These are phyloP conservation scores for Amoeboradix gromovi DNA, from an alignment of 371 early-diverging fungal genomes.

Conservation along the genomic window DNA sequence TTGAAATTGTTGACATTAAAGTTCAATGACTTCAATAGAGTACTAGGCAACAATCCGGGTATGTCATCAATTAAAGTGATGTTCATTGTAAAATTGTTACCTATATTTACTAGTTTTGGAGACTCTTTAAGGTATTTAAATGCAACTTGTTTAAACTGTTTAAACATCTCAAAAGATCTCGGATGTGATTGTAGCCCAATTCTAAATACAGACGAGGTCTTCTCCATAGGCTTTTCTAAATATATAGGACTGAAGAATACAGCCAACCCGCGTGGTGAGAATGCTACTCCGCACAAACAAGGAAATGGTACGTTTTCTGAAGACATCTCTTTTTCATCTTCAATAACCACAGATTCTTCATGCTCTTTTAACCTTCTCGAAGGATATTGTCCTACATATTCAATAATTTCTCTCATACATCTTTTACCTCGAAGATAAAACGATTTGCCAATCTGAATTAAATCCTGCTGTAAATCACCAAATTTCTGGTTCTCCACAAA, in stretches of 20 bases:
- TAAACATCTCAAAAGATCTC: background rate
- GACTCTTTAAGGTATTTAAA: background rate
- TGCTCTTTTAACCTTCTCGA: background rate
- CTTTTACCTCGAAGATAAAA: background rate
- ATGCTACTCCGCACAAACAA: background rate
- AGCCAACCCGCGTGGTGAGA: background rate
- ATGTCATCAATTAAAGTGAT: background rate
- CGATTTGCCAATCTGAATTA: background rate
- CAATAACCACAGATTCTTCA: background rate
- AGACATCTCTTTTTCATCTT: background rate
- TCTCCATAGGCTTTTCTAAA: background rate
- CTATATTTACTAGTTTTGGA: background rate
- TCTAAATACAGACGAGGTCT: background rate
- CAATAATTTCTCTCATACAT: background rate
- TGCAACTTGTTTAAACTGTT: background rate
- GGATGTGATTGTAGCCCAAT: background rate
- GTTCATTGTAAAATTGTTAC: background rate
- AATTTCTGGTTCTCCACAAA: background rate
- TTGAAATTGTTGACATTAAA: background rate
- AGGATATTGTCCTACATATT: background rate
- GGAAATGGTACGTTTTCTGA: background rate
- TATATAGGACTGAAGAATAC: background rate
- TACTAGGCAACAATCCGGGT: background rate
- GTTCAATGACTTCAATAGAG: background rate
- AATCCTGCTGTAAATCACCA: background rate